Base-by-base conservation (phyloP, 1,284 basidiomycete genomes). In the Ceraceosorus guamensis region DNA sequence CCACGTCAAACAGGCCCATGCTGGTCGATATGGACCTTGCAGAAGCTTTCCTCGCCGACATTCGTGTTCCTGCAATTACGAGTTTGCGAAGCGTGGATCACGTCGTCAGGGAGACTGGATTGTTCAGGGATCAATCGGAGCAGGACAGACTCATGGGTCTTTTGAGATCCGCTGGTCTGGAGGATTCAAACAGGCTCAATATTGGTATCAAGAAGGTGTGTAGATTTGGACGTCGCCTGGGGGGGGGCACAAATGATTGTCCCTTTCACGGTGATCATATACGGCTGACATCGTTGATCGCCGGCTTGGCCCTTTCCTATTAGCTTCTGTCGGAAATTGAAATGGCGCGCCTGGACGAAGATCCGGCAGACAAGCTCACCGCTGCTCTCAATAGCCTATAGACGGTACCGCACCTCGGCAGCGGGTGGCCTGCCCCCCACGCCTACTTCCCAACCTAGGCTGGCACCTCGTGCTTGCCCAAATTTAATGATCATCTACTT, bases 311-410 rank as follows among this genome's bases (percentile, higher is more conserved):
- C 35, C 24, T 24, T 18, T 18, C 33, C 32, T 30, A 46, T n/a
- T 91, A 89, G 79, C 76, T 99, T 73, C 77, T 99, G 71, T 91
- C 86, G 56, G 83, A 90, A 61, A 83, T 92, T 24, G 93, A 99
- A 81, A 97, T 97, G 92, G 89, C 92, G 45, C 82, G 92, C 69
- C 91, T 97, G 79, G 93, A 78, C 46, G 65, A 71, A 46, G 78
- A 76, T 44, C 76, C 76, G 13, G 76, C 73, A 4, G 77, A 78
- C 59, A 76, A 77, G 47, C 59, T 79, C 32, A 73, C 77, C 5
- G 68, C 66, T 33, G 70, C 69, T 30, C 57, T 78, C 52, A 75
- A 67, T 32, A 53, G 16, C 5, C 33, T 34, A 33, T 55, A 50
- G 14, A 50, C 30, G 46, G 16, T 44, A 16, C 2, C 16, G 43